Conservation (phyloP, 2,329 filamentous ascomycete species). For the Alternaria viburni region DNA sequence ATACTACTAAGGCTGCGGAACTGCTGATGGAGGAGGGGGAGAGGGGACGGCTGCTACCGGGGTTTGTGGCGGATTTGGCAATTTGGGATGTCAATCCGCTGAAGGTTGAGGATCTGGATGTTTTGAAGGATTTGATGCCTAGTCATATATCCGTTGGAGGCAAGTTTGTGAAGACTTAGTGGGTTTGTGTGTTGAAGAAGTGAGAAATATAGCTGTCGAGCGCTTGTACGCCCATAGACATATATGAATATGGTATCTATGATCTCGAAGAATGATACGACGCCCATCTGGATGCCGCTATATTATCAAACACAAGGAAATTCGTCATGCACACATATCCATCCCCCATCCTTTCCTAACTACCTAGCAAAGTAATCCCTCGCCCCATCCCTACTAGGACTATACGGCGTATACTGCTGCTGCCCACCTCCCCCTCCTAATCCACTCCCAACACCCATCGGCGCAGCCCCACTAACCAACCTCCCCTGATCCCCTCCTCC, state of each 20-base stretch:
- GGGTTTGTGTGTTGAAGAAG: no score
- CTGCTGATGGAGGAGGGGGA: background rate
- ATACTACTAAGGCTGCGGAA: background rate
- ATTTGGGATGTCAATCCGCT: background rate
- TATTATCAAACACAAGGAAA: no score
- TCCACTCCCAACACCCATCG: constrained; percentile 32
- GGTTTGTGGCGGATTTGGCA: background rate
- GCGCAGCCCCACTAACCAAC: constrained; percentile 40
- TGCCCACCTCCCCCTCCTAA: background rate
- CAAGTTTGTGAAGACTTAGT: background rate
- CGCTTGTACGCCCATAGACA: no score
- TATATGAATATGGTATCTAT: no score
- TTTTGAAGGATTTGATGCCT: background rate
- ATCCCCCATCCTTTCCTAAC: background rate
- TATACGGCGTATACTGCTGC: constrained; percentile 37
- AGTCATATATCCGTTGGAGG: background rate
- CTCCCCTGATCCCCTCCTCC: constrained; percentile 28
- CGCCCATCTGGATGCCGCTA: no score
- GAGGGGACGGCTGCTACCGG: background rate
- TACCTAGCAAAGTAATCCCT: constrained; percentile 32
- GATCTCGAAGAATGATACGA: no score
- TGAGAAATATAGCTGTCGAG: no score
- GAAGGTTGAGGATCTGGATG: accelerated
- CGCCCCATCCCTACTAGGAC: constrained; percentile 26
- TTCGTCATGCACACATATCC: background rate